Evolutionary conservation across 441 rosid genomes (phyloP).

Genomic region (Gossypium schwendimanii): DNA sequence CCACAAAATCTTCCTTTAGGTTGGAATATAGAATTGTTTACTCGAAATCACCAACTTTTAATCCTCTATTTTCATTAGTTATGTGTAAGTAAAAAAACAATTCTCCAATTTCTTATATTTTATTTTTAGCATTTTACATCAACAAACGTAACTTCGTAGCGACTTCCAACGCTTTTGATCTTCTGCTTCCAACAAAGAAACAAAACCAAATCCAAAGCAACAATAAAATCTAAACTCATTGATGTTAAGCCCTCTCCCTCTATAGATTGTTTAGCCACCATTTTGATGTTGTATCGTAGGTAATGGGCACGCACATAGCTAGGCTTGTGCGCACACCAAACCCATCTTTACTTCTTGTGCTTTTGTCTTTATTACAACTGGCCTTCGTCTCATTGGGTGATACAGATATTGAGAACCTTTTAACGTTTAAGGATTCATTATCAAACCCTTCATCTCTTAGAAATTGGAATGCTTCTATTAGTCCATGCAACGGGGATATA

Average conservation of each 20-base stretch:
- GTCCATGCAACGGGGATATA: conserved; percentile 41
- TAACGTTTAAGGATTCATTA: conserved; percentile 49
- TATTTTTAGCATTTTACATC: conserved; percentile 8
- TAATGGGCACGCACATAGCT: conserved; percentile 53
- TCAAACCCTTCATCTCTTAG: conserved; percentile 26
- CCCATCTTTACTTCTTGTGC: not conserved
- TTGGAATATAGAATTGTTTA: not conserved
- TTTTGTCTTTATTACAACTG: conserved; percentile 18
- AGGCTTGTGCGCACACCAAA: conserved; percentile 47
- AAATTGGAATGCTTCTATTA: conserved; percentile 41
- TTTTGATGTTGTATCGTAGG: conserved; percentile 20
- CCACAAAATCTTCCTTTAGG: not conserved
- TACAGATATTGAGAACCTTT: conserved; percentile 44
- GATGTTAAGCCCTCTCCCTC: not conserved
- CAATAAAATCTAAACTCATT: not conserved
- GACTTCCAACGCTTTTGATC: not conserved
- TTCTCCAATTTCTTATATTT: conserved; percentile 12
- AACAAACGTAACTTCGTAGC: not conserved
- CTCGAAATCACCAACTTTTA: not conserved
- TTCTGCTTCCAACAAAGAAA: not conserved
- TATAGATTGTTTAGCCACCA: conserved; percentile 1
- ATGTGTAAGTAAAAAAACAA: not conserved
- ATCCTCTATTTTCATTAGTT: not conserved
- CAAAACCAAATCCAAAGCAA: conserved; percentile 3
- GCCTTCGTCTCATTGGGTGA: conserved; percentile 19